phyloP scores from a whole-genome alignment of 2,329 filamentous ascomycete species.

The Beauveria scarabaeidicola region DNA sequence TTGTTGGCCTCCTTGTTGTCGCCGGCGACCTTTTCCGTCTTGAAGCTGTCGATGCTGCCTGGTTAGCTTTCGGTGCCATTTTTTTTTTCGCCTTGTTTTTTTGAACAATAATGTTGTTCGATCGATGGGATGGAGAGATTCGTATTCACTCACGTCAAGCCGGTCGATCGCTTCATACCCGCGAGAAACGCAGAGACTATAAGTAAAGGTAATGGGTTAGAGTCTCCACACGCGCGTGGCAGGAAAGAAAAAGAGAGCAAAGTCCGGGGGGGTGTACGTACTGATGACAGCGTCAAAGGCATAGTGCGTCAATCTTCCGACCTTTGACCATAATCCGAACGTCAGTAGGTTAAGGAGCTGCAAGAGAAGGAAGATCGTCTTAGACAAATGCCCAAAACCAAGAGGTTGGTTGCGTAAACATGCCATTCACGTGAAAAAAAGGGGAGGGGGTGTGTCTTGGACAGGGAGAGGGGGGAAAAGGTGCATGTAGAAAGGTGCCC shows the following conservation, averaged over 20 bases:
- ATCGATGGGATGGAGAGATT: background rate
- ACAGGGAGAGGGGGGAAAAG: too few species aligned
- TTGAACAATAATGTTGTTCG: too few species aligned
- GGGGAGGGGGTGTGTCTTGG: background rate
- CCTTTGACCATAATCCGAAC: conserved; percentile 64
- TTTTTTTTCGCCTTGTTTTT: background rate
- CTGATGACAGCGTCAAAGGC: conserved; percentile 90
- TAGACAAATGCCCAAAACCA: conserved; percentile 20
- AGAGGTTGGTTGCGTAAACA: background rate
- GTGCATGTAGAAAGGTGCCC: background rate
- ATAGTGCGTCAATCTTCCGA: conserved; percentile 89
- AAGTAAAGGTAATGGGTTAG: background rate
- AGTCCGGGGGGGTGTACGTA: conserved; percentile 40
- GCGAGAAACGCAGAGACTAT: conserved; percentile 91
- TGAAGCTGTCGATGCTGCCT: conserved; percentile 57
- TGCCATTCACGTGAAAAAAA: background rate
- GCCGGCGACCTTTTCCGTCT: conserved; percentile 69
- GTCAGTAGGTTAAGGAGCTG: conserved; percentile 60
- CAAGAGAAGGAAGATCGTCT: conserved; percentile 21
- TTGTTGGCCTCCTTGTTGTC: conserved; percentile 76
- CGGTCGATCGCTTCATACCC: conserved; percentile 94
- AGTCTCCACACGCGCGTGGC: background rate
- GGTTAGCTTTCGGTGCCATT: conserved; percentile 3
- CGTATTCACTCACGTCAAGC: conserved; percentile 76
- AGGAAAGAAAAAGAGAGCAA: background rate